A percentile compares a stretch with the other conserved stretches of the same genome.
Conservation (phyloP, 495 filamentous ascomycete genomes). For the Hyaloscypha variabilis region DNA sequence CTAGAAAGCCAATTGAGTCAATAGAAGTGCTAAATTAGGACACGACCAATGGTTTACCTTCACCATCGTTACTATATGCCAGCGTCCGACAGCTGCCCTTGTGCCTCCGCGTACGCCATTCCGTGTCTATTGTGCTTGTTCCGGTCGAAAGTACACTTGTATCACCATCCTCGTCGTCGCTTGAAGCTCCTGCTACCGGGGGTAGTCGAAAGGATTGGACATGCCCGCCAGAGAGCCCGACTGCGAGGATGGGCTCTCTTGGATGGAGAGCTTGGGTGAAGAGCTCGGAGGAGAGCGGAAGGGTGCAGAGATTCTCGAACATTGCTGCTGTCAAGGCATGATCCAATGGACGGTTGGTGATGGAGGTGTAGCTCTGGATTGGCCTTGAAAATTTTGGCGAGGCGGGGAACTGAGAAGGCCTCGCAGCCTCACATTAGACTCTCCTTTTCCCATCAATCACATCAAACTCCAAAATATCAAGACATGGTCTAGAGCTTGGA, state of each 20-base stretch:
- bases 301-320: slow-evolving; percentile 80
- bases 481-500: too few relatives aligned
- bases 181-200: slow-evolving; percentile 19
- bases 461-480: background rate
- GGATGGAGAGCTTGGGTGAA: slow-evolving; percentile 91
- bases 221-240: slow-evolving; percentile 83
- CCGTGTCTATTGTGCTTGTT: slow-evolving; percentile 74
- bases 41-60: slow-evolving; percentile 19
- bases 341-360: slow-evolving; percentile 1
- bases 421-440: background rate
- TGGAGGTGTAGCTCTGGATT: background rate
- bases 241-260: slow-evolving; percentile 75
- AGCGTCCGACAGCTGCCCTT: slow-evolving; percentile 88
- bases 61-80: slow-evolving; percentile 68
- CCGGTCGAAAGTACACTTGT: slow-evolving; percentile 59
- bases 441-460: background rate
- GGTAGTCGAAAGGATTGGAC: slow-evolving; percentile 87
- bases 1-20: slow-evolving; percentile 11
- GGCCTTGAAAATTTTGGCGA: background rate
- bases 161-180: slow-evolving; percentile 47
- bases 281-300: slow-evolving; percentile 83
- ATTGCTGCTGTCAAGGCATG: slow-evolving; percentile 16
- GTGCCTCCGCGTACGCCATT: slow-evolving; percentile 87
- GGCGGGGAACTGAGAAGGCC: background rate
- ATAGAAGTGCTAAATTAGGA: slow-evolving; percentile 5